Evolutionary conservation across 2,329 filamentous ascomycete species (phyloP).

Genomic region (Microascus cirrosus): DNA sequence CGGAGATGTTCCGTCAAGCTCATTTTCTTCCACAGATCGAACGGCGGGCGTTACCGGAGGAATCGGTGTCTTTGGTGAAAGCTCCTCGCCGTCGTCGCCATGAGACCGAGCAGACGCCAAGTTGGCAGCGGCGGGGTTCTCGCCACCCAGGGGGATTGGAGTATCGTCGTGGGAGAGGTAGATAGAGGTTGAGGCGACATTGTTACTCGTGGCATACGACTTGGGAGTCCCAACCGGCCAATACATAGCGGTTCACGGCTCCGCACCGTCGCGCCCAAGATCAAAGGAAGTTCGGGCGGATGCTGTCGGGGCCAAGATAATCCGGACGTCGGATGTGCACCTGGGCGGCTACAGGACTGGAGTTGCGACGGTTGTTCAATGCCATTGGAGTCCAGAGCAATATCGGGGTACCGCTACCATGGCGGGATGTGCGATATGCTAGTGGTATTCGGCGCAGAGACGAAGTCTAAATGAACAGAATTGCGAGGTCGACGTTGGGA

Average conservation of each 20-base stretch:
- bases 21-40: conserved; percentile 46
- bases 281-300: not conserved
- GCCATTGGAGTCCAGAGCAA: not conserved
- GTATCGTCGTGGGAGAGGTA: conserved; percentile 40
- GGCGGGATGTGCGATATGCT: not conserved
- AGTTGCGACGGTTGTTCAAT: not conserved
- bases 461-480: not conserved
- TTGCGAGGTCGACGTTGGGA: not conserved
- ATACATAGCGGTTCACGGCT: conserved; percentile 45
- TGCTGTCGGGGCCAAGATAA: not conserved
- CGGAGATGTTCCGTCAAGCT: conserved; percentile 18
- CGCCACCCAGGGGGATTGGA: not conserved
- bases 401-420: not conserved
- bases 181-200: conserved; percentile 37
- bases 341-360: not conserved
- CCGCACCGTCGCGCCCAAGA: not conserved
- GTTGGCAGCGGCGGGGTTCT: not conserved
- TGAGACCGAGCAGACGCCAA: not conserved
- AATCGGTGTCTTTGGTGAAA: conserved; percentile 32
- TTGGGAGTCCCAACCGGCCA: conserved; percentile 80
- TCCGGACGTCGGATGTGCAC: not conserved
- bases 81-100: not conserved
- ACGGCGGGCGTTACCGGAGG: conserved; percentile 48
- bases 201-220: conserved; percentile 69
- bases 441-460: not conserved